Conservation (phyloP, 208 protist species). For the Trypanosoma avium region DNA sequence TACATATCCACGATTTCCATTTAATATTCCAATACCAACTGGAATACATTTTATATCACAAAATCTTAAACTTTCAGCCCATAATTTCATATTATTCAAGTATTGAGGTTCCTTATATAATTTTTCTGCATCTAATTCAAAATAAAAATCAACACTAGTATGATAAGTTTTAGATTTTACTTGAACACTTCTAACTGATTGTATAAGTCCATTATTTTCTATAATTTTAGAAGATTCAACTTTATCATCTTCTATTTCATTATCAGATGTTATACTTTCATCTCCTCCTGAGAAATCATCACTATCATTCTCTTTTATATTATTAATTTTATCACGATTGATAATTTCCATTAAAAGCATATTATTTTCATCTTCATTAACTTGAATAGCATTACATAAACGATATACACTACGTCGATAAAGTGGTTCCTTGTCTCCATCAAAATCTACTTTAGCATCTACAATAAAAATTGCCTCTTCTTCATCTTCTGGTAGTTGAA, state of each 20-base stretch:
- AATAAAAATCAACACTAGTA: slow-evolving; percentile 24
- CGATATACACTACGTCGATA: slow-evolving; percentile 1
- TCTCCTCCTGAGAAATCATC: neutral
- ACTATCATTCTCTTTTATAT: neutral
- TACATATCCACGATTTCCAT: slow-evolving; percentile 44
- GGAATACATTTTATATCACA: slow-evolving; percentile 41
- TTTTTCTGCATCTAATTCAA: slow-evolving; percentile 8
- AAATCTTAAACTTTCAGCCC: slow-evolving; percentile 23
- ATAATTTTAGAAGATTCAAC: neutral
- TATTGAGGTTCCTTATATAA: neutral
- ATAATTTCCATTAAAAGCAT: neutral
- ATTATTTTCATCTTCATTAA: neutral
- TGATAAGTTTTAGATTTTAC: too few species aligned
- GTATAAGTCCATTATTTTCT: neutral
- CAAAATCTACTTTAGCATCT: slow-evolving; percentile 21
- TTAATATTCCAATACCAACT: slow-evolving; percentile 44
- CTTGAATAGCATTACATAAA: neutral
- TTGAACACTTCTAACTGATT: too few species aligned
- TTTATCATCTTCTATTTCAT: neutral
- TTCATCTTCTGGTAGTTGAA: neutral
- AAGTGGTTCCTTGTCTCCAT: neutral
- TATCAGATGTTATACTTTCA: neutral
- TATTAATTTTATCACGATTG: neutral
- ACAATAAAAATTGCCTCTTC: slow-evolving; percentile 18
- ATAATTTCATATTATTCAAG: neutral